These are phyloP conservation scores for Cephalotrichum gorgonifer DNA, from an alignment of 2,329 filamentous ascomycete genomes.

Conservation along the genomic window DNA sequence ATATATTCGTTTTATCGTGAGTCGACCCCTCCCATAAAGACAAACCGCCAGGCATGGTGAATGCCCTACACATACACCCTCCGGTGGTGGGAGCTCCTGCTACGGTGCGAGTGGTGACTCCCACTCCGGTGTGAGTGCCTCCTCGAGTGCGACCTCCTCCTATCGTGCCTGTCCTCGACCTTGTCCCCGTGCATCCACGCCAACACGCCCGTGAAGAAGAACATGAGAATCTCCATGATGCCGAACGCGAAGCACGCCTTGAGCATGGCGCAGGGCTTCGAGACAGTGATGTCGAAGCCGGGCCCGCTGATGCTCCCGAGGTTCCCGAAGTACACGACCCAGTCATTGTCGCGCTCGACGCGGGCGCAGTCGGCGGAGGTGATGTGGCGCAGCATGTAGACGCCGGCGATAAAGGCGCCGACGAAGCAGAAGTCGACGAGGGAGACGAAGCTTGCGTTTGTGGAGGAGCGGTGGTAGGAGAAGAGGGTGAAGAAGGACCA, in stretches of 20 bases:
- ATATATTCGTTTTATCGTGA: not conserved
- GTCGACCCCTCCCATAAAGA: not conserved
- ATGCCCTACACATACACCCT: constrained; percentile 10
- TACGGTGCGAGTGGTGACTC: constrained; percentile 24
- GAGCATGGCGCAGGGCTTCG: constrained; percentile 83
- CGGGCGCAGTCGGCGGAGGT: constrained; percentile 55
- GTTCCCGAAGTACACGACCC: constrained; percentile 50
- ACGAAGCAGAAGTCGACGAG: constrained; percentile 51
- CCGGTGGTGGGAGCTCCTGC: constrained; percentile 12
- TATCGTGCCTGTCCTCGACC: constrained; percentile 31
- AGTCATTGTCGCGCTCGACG: constrained; percentile 37
- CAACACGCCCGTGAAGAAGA: constrained; percentile 65
- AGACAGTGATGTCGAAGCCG: constrained; percentile 40
- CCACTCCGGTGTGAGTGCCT: constrained; percentile 20
- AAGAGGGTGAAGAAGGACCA: constrained; percentile 58
- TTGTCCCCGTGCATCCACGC: constrained; percentile 48
- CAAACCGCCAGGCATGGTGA: not conserved
- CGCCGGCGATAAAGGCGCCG: constrained; percentile 52
- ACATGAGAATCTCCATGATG: constrained; percentile 80
- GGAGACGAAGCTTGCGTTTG: constrained; percentile 51
- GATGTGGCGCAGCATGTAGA: constrained; percentile 50
- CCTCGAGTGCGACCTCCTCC: constrained; percentile 29
- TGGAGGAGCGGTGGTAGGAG: constrained; percentile 51
- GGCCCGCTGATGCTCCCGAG: constrained; percentile 46
- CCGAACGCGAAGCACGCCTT: constrained; percentile 83